Evolutionary conservation across 2,329 filamentous ascomycete genomes (phyloP), one percentile per base, ranked within the genome.

Genomic region (Fusarium palustre): DNA sequence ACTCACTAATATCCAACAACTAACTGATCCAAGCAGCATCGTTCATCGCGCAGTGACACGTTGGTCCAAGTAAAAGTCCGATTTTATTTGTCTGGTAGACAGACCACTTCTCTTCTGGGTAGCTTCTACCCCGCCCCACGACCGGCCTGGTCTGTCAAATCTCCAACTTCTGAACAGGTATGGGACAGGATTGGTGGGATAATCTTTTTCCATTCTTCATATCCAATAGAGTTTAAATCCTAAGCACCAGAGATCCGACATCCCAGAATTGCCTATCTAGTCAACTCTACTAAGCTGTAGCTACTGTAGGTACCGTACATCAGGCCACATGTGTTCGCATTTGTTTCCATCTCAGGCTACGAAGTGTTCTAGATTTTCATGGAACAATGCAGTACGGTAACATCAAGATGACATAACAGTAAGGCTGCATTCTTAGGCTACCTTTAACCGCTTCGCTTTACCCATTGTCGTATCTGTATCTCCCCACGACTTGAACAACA

Each of bases 321-420:
- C 12, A 46, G 43, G 28, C 24, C 28, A 46, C 18, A 45, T 30
- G 28, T 61, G 34, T 66, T 63, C 47, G 70, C 66, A 8, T 76
- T 2, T 71, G 72, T 55, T 76, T 76, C 80, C 80, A 80, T 61
- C 79, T 72, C 48, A 81, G 56, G 56, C 75, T 77, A 6, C 79
- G 77, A 25, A 80, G 72, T 54, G 71, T 74, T 58, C 34, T 52
- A 33, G 39, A 64, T 47, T 28, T 34, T 62, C 25, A 22, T 16
- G 22, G 22, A 34, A 42, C 13, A 41, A 31, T 31, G 12, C 24
- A 16, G n/a, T 30, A 13, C 20, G 34, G 25, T 20, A 20, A 15
- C 13, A 30, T 38, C 28, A 30, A 15, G 8, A 20, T 20, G 28
- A 8, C 12, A 20, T 15, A 30, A 30, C 36, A 38, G 18, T 28